Base-by-base conservation (phyloP, 345 rosid genomes). In the Physaria fendleri region DNA sequence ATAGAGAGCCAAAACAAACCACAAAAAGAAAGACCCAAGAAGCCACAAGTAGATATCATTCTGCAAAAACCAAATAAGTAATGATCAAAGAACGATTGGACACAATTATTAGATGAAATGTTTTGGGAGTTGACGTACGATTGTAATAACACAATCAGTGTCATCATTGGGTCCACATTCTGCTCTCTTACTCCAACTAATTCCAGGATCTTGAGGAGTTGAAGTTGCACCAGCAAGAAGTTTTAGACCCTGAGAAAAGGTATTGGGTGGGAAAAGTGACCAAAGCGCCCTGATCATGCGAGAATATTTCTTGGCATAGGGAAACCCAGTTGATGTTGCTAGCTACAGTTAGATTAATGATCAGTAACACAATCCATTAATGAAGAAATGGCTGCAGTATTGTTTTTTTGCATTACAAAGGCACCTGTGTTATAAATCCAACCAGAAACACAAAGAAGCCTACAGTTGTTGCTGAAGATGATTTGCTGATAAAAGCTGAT, bases 201-300 rank as follows among this genome's bases (percentile, higher is more conserved):
- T 76, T 41, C 96, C 96, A 43, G 71, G 71, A 76, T 82, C 90
- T 75, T 76, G 78, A 15, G 83, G 84, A 54, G 85, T 80, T 56
- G 69, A 35, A 50, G 93, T 88, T 53, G 95, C 98, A 28, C 35
- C 71, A 49, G 87, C 72, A 39, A 88, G 95, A 45, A 75, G 55
- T 5, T 50, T 48, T 54, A 86, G 71, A 46, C 83, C 81, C 59
- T 76, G 38, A 17, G 90, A 90, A 29, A 92, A 83, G 64, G 84
- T 88, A 84, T 86, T 88, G n/a, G 96, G 98, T 3, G 95, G 93
- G 77, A 82, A 92, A 15, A 92, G 40, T 24, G 95, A 88, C 98
- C 87, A 92, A 75, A 88, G 27, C 60, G 21, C 28, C 63, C 77
- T 77, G 34, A 75, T 30, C 5, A 57, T 33, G 13, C 11, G 23